These are phyloP conservation scores for Penicillium soppii DNA, from an alignment of 495 filamentous ascomycete genomes.

Conservation along the genomic window DNA sequence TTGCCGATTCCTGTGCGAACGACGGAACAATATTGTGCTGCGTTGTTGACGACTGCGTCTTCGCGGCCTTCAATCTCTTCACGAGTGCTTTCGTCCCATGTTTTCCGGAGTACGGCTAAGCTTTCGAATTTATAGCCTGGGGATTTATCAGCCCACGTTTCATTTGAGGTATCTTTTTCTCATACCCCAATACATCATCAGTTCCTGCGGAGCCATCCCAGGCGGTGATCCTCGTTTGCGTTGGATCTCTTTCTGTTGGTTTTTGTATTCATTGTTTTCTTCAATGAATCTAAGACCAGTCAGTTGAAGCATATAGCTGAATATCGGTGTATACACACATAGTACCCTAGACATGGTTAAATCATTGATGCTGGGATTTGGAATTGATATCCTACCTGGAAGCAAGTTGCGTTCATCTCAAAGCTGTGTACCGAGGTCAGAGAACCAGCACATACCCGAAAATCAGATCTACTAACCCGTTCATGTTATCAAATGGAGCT, in stretches of 20 bases:
- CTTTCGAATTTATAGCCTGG: slow-evolving; percentile 96
- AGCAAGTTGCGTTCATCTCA: slow-evolving; percentile 92
- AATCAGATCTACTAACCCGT: slow-evolving; percentile 57
- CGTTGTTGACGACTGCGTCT: slow-evolving; percentile 72
- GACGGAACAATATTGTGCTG: slow-evolving; percentile 91
- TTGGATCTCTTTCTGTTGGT: slow-evolving; percentile 53
- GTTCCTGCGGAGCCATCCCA: slow-evolving; percentile 59
- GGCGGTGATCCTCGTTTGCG: slow-evolving; percentile 49
- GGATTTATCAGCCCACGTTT: slow-evolving; percentile 9
- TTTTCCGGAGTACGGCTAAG: slow-evolving; percentile 66
- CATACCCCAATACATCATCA: slow-evolving; percentile 66
- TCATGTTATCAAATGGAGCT: slow-evolving; percentile 74
- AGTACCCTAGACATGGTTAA: slow-evolving; percentile 55
- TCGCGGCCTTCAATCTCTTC: slow-evolving; percentile 77
- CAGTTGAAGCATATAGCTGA: background rate
- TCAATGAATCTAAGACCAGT: slow-evolving; percentile 75
- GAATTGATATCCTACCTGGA: slow-evolving; percentile 62
- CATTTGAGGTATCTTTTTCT: background rate
- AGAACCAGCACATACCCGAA: background rate
- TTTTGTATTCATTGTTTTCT: slow-evolving; percentile 74
- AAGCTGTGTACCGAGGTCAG: slow-evolving; percentile 54
- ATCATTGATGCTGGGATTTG: slow-evolving; percentile 14
- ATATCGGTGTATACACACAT: slow-evolving; percentile 57
- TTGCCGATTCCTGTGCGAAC: slow-evolving; percentile 82
- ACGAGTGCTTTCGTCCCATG: slow-evolving; percentile 68